Evolutionary conservation across 1,139 yeast species (phyloP).

Genomic region (Yamadazyma triangularis): DNA sequence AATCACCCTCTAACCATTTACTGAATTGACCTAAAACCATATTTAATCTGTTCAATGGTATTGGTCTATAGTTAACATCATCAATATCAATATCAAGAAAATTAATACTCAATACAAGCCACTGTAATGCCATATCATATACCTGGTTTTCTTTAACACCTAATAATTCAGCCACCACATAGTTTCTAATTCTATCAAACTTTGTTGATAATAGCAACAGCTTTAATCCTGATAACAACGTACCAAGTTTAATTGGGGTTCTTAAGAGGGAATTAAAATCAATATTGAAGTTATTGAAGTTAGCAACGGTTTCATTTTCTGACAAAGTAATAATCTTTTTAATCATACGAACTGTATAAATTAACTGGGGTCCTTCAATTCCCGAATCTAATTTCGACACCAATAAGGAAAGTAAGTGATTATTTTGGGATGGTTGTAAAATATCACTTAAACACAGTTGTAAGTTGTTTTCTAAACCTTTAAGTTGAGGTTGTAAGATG

Average conservation of each 20-base stretch:
- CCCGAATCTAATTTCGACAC: no score
- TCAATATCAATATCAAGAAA: conserved; percentile 42
- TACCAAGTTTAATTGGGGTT: conserved; percentile 33
- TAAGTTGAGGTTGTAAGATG: no score
- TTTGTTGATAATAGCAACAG: conserved; percentile 27
- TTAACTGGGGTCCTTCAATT: no score
- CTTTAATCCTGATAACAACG: conserved; percentile 30
- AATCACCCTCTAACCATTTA: conserved; percentile 58
- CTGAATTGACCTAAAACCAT: conserved; percentile 53
- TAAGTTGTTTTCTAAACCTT: no score
- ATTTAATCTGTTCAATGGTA: conserved; percentile 56
- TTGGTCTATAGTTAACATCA: conserved; percentile 26
- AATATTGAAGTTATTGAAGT: conserved; percentile 10
- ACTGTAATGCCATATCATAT: conserved; percentile 30
- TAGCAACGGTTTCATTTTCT: not conserved
- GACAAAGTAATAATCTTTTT: no score
- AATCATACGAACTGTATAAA: not conserved
- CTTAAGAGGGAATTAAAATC: conserved; percentile 28
- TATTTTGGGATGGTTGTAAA: no score
- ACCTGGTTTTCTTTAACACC: conserved; percentile 48
- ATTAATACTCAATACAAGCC: conserved; percentile 47
- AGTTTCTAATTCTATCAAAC: conserved; percentile 54
- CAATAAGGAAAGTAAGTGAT: no score
- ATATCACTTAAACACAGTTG: no score
- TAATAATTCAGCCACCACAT: conserved; percentile 60